Base-by-base conservation (phyloP, 768 basidiomycete genomes). In the Psilocybe subaeruginosa region DNA sequence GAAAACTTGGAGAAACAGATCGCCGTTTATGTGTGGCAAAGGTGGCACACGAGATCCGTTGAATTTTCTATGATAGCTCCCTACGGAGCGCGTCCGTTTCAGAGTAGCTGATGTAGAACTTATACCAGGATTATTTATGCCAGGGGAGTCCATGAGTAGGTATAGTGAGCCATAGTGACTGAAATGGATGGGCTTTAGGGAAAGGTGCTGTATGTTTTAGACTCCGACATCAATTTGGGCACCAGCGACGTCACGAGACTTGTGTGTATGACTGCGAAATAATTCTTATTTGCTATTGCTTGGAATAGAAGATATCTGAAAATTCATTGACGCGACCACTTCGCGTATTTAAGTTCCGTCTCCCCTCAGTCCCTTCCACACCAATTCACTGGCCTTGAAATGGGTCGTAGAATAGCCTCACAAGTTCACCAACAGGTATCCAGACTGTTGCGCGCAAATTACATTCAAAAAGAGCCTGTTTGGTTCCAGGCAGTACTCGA, bases 361-460 rank as follows among this genome's bases (percentile, higher is more conserved):
- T 50, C 6, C 27, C 16, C 4, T 50, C 49, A 23, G 23, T 31
- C 8, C 14, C 7, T 50, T 31, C 8, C 16, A 7, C 49, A 12
- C 49, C 48, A 29, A 41, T 45, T 23, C 23, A 23, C 23, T 23
- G 23, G 23, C 23, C 23, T 23, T 23, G 23, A 23, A 50, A 93
- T 93, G 92, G 89, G 89, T 39, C 86, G 92, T 61, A 81, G 91
- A 68, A 83, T 96, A 68, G 90, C 95, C 35, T 85, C 85, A 61
- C 93, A 97, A 72, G 95, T 97, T 23, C 95, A 95, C 77, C 87
- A 91, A 74, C 89, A 92, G 60, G 89, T 90, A 49, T 88, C 92
- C 31, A 89, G 95, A 62, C 81, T 97, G 48, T 82, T 94, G 73
- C 85, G 86, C 41, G 86, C 83, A 48, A 78, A 84, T 50, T 83